Evolutionary conservation across 306 rosid species (phyloP).

Genomic region (Betula pendula): DNA sequence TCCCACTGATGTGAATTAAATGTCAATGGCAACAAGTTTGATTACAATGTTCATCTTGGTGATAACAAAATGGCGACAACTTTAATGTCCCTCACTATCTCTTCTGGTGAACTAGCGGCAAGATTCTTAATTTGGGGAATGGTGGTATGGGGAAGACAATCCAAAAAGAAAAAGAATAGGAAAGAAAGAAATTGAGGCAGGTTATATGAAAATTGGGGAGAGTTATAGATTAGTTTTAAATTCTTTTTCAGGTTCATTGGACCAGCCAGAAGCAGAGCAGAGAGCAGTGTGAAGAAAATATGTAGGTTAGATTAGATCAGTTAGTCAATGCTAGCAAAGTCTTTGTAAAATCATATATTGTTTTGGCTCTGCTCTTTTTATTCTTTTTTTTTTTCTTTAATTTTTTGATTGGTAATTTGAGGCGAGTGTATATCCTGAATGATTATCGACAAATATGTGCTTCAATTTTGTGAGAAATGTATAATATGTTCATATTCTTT

Average conservation of each 20-base stretch:
- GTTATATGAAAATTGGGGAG: conserved; percentile 15
- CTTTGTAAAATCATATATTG: background rate
- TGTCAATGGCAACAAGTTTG: conserved; percentile 2
- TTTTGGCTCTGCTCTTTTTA: background rate
- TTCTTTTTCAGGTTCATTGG: conserved; percentile 18
- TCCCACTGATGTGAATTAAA: conserved; percentile 76
- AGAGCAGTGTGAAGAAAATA: conserved; percentile 23
- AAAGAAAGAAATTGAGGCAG: background rate
- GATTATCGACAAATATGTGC: background rate
- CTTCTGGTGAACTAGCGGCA: background rate
- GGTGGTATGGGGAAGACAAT: conserved; percentile 2
- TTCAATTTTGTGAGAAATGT: conserved; percentile 21
- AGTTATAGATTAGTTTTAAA: conserved; percentile 16
- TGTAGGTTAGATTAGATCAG: conserved; percentile 3
- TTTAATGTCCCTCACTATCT: background rate
- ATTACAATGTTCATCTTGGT: background rate
- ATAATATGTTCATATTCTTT: conserved; percentile 13
- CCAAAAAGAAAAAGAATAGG: background rate
- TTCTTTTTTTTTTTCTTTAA: background rate
- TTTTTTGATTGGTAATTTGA: conserved; percentile 25
- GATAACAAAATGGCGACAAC: background rate
- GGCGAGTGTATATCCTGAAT: conserved; percentile 2
- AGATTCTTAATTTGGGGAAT: background rate
- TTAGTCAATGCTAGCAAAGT: conserved; percentile 18
- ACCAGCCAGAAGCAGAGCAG: conserved; percentile 28